These are phyloP conservation scores for Phytopythium vexans DNA, from an alignment of 352 stramenopile species.

Conservation along the genomic window DNA sequence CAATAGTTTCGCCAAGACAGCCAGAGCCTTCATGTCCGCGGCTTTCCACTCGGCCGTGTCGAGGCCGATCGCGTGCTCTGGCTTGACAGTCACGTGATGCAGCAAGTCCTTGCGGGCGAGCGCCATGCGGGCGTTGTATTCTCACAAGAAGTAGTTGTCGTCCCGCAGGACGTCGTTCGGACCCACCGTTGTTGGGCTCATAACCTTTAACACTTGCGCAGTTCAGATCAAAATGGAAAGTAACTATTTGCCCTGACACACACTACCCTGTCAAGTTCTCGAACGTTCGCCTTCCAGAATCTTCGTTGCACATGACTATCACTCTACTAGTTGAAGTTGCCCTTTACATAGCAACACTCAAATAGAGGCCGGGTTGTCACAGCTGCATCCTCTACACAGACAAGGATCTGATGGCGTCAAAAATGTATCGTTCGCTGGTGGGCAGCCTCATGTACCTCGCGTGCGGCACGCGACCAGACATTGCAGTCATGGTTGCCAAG, in stretches of 20 bases:
- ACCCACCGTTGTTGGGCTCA: slow-evolving; percentile 7
- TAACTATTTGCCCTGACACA: no score
- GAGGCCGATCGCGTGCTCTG: slow-evolving; percentile 2
- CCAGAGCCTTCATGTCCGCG: slow-evolving; percentile 10
- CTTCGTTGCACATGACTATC: no score
- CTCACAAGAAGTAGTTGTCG: slow-evolving; percentile 14
- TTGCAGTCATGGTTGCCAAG: slow-evolving; percentile 10
- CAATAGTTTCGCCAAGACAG: slow-evolving; percentile 3
- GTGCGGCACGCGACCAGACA: slow-evolving; percentile 16
- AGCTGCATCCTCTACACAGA: no score
- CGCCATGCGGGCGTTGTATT: slow-evolving; percentile 16
- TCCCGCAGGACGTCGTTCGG: slow-evolving; percentile 11
- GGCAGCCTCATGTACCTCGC: slow-evolving; percentile 19
- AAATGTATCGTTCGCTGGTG: slow-evolving; percentile 12
- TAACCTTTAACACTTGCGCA: slow-evolving; percentile 6
- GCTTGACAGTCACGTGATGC: slow-evolving; percentile 8
- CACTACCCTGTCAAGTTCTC: no score
- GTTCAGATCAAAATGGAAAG: neutral
- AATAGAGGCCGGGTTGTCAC: no score
- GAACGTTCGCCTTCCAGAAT: no score
- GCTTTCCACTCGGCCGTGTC: slow-evolving; percentile 8
- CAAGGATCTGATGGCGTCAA: slow-evolving; percentile 5
- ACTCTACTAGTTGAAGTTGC: no score
- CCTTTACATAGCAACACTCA: no score
- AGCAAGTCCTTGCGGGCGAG: slow-evolving; percentile 11